Conservation (phyloP, 352 stramenopile genomes). For the Pythium phragmitis region DNA sequence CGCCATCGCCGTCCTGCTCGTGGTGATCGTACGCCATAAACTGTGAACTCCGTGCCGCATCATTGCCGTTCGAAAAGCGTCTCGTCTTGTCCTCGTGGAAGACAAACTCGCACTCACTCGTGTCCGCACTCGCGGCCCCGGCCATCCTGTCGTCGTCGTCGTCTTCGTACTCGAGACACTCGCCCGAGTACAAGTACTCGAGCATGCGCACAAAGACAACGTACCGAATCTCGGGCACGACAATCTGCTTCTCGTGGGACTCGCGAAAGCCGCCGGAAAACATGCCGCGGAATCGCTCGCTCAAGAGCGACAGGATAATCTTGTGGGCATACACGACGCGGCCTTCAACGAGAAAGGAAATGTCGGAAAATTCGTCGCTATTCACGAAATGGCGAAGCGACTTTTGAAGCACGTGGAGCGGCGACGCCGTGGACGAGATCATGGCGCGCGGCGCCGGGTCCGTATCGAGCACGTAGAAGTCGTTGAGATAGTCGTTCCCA, state of each 20-base stretch:
- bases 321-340: conserved; percentile 92
- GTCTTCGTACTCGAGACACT: conserved; percentile 29
- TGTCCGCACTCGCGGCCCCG: background rate
- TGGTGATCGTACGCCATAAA: conserved; percentile 5
- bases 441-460: conserved; percentile 85
- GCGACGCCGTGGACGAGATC: conserved; percentile 74
- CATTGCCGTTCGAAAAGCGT: conserved; percentile 26
- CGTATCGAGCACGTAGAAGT: conserved; percentile 95
- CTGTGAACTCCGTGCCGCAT: conserved; percentile 10
- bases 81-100: conserved; percentile 14
- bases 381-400: conserved; percentile 91
- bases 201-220: conserved; percentile 91
- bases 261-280: conserved; percentile 94
- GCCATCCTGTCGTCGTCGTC: conserved; percentile 7
- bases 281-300: conserved; percentile 94
- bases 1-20: conserved; percentile 1
- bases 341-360: conserved; percentile 95
- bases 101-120: background rate
- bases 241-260: conserved; percentile 75
- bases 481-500: conserved; percentile 92
- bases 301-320: conserved; percentile 91
- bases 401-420: conserved; percentile 57
- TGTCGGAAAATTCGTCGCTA: conserved; percentile 93
- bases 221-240: conserved; percentile 89
- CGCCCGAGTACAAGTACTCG: conserved; percentile 94